These are phyloP conservation scores for Melocanna baccifera DNA, from an alignment of 176 grass and related monocot species.

Conservation along the genomic window DNA sequence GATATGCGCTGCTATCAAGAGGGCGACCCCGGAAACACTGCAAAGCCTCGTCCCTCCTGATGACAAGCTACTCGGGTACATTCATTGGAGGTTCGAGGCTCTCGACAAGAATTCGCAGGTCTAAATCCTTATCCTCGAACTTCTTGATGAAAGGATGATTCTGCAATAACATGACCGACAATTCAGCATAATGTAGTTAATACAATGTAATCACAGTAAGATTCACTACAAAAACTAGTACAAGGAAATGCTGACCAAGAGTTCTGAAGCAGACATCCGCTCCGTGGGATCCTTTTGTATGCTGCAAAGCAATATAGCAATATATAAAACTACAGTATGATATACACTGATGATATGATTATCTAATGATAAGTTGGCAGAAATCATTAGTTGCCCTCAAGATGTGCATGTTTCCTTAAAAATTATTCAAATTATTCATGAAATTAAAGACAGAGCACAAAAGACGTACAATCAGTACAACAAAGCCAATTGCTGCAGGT, in stretches of 20 bases:
- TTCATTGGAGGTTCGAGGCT: constrained; percentile 83
- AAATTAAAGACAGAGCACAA: not conserved
- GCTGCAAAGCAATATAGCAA: constrained; percentile 38
- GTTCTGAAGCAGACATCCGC: constrained; percentile 76
- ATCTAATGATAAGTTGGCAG: not conserved
- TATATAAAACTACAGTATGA: not conserved
- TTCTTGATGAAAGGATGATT: constrained; percentile 92
- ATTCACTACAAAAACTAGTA: not conserved
- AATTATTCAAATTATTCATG: not conserved
- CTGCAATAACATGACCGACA: constrained; percentile 27
- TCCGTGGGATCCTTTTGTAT: constrained; percentile 77
- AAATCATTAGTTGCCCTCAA: not conserved
- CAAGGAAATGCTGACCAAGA: constrained; percentile 60
- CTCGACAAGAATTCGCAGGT: constrained; percentile 67
- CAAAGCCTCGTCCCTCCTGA: not conserved
- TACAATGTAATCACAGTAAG: not conserved
- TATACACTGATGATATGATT: not conserved
- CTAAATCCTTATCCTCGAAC: constrained; percentile 87
- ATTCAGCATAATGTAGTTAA: not conserved
- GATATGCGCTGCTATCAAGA: not conserved
- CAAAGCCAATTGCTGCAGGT: not conserved
- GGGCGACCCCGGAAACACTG: not conserved
- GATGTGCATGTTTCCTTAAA: not conserved
- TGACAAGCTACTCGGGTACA: constrained; percentile 34
- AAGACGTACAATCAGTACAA: not conserved